Base-by-base conservation (phyloP, 352 stramenopile genomes). In the Thraustochytrium striatum region DNA sequence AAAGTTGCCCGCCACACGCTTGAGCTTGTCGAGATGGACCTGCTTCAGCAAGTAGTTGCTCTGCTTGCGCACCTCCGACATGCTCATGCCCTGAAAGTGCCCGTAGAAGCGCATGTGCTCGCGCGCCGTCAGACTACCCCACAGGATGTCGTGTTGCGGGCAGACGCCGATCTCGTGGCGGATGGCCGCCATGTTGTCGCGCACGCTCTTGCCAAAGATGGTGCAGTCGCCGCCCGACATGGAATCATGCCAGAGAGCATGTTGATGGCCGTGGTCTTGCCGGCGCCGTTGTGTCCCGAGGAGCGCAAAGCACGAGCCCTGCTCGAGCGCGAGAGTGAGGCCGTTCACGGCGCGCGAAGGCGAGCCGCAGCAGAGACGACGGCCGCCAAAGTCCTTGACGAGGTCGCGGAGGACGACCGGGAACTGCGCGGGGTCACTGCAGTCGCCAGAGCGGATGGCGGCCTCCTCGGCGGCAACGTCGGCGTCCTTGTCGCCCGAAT, bases 251-350 rank as follows among this genome's bases (percentile, higher is more conserved):
- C 83, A 2, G 91, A 97, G 36, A 97, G 84, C 89, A 97, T 96
- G 9, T 85, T 92, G 50, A 98, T 95, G 0, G 90, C 88, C 0
- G 92, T 97, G 36, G 89, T 92, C 81, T 97, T 98, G 5, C 93
- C 72, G 35, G 92, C 91, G 58, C 94, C 94, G 81, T 98, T 98
- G 82, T 98, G 93, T 16, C 16, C 47, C 47, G 47, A 55, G 47
- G 47, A 55, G 47, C 16, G 47, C 47, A 55, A 55, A 55, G 47
- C 47, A 55, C 16, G 47, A 55, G 47, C 47, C 47, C 16, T 55
- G 16, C 25, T 55, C 47, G 25, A 55, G 47, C 16, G 47, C 47
- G 25, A 55, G 47, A 55, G 47, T 55, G 16, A 55, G 47, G 47
- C 47, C 47, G 47, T 55, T 25, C 25, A 55, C 47, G 25, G 47